Evolutionary conservation across 441 rosid genomes (phyloP).

Genomic region (Brassica hybrid): DNA sequence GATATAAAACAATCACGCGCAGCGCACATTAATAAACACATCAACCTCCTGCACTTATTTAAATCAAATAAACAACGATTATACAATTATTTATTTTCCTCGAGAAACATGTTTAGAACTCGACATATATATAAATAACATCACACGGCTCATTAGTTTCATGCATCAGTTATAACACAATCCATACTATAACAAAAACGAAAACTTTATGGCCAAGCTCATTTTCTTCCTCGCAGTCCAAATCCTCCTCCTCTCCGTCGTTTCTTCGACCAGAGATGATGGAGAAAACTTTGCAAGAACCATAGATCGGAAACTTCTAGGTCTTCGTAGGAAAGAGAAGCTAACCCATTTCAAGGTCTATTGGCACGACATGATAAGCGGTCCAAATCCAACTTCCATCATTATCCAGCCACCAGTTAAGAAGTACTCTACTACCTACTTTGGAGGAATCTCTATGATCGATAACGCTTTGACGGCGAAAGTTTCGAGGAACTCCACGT

Average conservation of each 20-base stretch:
- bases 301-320: background rate
- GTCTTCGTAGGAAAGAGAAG: background rate
- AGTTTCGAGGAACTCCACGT: no score
- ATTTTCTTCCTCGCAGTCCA: no score
- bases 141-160: no score
- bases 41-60: background rate
- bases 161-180: no score
- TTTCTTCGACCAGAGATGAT: no score
- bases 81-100: background rate
- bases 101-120: constrained; percentile 16
- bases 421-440: no score
- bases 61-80: no score
- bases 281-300: background rate
- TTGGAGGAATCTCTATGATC: no score
- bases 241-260: no score
- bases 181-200: no score
- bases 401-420: background rate
- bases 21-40: background rate
- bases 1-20: background rate
- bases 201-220: no score
- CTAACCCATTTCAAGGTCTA: background rate
- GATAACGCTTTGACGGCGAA: no score
- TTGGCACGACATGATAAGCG: background rate
- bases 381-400: background rate
- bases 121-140: constrained; percentile 28